Evolutionary conservation across 2,329 filamentous ascomycete genomes (phyloP).

Genomic region (Beauveria scarabaeidicola): DNA sequence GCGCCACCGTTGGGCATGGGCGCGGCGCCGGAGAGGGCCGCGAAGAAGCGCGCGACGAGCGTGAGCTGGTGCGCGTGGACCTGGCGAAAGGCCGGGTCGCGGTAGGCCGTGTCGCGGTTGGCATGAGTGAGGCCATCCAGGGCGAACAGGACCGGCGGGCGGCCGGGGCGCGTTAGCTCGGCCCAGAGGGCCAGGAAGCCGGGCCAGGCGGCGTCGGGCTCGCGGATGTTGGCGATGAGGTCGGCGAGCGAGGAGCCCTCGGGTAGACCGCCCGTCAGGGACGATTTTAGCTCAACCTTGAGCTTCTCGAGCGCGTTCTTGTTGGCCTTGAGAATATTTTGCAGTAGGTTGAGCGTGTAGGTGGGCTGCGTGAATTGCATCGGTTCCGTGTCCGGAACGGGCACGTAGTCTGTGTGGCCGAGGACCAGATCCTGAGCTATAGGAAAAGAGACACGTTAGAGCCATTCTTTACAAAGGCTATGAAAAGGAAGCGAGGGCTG

Average conservation of each 20-base stretch:
- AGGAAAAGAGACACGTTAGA: constrained; percentile 1
- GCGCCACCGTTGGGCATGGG: constrained; percentile 65
- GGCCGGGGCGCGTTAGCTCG: constrained; percentile 55
- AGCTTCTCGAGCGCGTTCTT: constrained; percentile 48
- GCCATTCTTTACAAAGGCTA: neutral
- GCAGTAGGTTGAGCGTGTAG: constrained; percentile 67
- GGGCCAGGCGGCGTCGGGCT: constrained; percentile 70
- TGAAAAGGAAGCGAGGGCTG: neutral
- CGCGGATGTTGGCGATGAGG: constrained; percentile 62
- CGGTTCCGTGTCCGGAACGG: constrained; percentile 50
- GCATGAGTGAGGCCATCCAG: constrained; percentile 75
- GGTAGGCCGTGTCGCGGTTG: constrained; percentile 72
- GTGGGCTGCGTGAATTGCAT: constrained; percentile 67
- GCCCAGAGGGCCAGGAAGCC: constrained; percentile 74
- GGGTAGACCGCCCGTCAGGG: constrained; percentile 33
- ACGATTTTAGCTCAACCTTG: constrained; percentile 36
- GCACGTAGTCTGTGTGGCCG: constrained; percentile 71
- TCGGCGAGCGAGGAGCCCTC: constrained; percentile 57
- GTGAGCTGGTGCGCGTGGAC: constrained; percentile 83
- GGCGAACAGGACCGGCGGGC: constrained; percentile 58
- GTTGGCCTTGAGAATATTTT: constrained; percentile 67
- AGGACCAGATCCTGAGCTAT: constrained; percentile 73
- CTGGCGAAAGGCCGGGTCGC: constrained; percentile 56
- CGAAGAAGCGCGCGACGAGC: constrained; percentile 66
- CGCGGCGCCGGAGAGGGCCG: constrained; percentile 55